phyloP scores from a whole-genome alignment of 257 asterid species.

The Datura wrightii region DNA sequence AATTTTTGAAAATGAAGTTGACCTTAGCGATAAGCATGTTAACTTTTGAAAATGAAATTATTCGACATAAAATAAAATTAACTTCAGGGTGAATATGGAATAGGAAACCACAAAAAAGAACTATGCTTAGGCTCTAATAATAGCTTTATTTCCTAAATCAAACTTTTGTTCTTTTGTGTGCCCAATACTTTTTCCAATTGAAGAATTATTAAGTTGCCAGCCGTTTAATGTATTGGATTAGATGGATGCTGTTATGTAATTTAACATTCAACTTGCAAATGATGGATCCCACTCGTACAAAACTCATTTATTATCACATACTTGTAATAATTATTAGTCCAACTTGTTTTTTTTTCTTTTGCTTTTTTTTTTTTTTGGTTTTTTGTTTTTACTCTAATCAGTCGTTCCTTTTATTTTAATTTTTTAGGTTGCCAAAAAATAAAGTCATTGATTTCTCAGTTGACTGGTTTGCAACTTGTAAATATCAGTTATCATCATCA shows the following conservation, averaged over 20 bases:
- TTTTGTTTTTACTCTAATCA: too few relatives aligned
- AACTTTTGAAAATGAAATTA: too few relatives aligned
- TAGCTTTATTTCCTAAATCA: background rate
- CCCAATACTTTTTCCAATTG: background rate
- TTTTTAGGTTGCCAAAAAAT: background rate
- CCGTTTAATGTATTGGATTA: background rate
- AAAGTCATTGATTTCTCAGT: background rate
- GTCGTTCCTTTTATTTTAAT: too few relatives aligned
- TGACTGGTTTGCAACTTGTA: background rate
- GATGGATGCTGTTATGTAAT: background rate
- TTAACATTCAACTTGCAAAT: background rate
- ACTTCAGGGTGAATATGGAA: too few relatives aligned
- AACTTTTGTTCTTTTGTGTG: background rate
- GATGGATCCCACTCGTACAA: conserved; percentile 24
- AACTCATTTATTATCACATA: background rate
- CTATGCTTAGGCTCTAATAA: background rate
- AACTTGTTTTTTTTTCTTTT: background rate
- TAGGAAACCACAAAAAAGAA: background rate
- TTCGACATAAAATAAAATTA: background rate
- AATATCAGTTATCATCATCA: background rate
- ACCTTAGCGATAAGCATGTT: too few relatives aligned
- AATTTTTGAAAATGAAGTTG: background rate
- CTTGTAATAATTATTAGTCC: background rate
- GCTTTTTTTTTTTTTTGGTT: background rate
- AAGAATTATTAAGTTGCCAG: background rate